These are phyloP conservation scores for Conidiobolus incongruus DNA, from an alignment of 371 early-diverging fungal species.

Conservation along the genomic window DNA sequence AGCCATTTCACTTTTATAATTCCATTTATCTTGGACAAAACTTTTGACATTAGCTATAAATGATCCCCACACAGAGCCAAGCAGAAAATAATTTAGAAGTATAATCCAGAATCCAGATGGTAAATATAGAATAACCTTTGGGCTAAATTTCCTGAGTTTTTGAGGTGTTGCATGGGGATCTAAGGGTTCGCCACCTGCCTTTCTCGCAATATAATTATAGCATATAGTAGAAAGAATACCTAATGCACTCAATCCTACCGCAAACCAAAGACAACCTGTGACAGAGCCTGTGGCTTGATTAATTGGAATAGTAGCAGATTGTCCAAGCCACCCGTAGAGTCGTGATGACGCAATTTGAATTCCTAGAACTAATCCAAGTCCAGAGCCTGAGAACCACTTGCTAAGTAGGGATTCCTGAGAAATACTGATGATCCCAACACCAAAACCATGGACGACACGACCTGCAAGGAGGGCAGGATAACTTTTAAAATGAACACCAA, in stretches of 20 bases:
- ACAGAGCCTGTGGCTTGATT: no score
- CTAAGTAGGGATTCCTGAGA: constrained; percentile 28
- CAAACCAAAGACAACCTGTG: constrained; percentile 26
- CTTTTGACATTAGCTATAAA: constrained; percentile 20
- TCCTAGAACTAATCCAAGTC: no score
- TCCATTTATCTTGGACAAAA: background rate
- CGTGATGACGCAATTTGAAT: no score
- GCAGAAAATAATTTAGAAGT: constrained; percentile 16
- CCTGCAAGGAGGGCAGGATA: constrained; percentile 20
- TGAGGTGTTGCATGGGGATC: constrained; percentile 9
- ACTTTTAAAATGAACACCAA: constrained; percentile 10
- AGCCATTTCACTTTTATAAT: constrained; percentile 13
- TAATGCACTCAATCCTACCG: constrained; percentile 18
- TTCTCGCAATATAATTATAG: constrained; percentile 17
- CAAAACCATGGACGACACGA: constrained; percentile 23
- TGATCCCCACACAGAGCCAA: constrained; percentile 25
- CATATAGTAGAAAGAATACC: constrained; percentile 17
- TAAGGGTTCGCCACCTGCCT: constrained; percentile 13
- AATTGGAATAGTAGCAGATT: no score
- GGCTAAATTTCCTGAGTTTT: constrained; percentile 17
- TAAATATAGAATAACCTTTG: constrained; percentile 16
- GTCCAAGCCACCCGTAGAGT: no score
- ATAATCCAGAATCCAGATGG: constrained; percentile 22
- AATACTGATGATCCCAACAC: constrained; percentile 23
- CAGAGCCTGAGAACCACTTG: constrained; percentile 25